These are phyloP conservation scores for Begonia loranthoides DNA, from an alignment of 306 rosid genomes.

Conservation along the genomic window DNA sequence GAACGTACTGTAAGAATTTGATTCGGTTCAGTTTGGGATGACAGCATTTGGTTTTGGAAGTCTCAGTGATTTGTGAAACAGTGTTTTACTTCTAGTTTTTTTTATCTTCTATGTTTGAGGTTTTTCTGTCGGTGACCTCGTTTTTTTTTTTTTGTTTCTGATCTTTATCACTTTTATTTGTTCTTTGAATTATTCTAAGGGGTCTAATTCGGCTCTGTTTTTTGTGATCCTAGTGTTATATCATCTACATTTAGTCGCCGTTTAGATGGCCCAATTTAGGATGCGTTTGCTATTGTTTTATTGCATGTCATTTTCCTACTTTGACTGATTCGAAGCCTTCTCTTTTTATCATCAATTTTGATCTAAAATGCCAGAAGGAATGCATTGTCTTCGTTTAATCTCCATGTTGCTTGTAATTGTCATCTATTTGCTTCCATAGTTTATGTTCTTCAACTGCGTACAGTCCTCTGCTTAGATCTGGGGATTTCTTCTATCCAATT, in stretches of 20 bases:
- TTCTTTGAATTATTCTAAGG: neutral
- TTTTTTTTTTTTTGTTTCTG: conserved; percentile 1
- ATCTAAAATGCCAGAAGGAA: neutral
- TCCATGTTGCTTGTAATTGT: conserved; percentile 1
- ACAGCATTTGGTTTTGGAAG: no score
- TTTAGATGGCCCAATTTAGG: no score
- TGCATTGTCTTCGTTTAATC: neutral
- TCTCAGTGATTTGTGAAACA: neutral
- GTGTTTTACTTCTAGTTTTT: neutral
- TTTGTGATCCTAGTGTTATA: no score
- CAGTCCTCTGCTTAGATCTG: conserved; percentile 22
- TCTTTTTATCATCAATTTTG: conserved; percentile 4
- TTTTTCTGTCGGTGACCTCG: conserved; percentile 34
- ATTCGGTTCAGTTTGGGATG: no score
- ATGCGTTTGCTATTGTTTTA: no score
- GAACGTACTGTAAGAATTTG: no score
- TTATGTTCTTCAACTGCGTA: conserved; percentile 13
- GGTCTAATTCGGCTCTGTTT: neutral
- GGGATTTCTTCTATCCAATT: conserved; percentile 1
- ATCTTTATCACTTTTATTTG: neutral
- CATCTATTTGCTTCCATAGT: conserved; percentile 2
- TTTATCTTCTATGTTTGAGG: neutral
- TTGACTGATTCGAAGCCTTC: conserved; percentile 7
- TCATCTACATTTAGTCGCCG: no score
- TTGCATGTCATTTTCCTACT: no score